phyloP scores from a whole-genome alignment of 2,329 filamentous ascomycete genomes.

The Penicillium sp. region DNA sequence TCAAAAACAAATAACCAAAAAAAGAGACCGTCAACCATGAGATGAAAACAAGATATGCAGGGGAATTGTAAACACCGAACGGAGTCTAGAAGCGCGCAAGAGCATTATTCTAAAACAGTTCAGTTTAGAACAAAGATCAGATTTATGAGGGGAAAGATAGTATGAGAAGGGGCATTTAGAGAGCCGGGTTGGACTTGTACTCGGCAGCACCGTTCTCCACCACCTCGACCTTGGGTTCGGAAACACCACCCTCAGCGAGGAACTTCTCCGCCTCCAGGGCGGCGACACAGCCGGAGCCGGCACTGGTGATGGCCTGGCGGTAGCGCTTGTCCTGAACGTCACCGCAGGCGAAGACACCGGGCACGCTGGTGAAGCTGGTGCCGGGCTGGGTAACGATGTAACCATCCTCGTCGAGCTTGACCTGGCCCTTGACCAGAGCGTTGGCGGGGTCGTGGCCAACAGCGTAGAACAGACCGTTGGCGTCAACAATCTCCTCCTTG shows the following conservation, averaged over 20 bases:
- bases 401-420: constrained; percentile 83
- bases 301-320: constrained; percentile 95
- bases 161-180: constrained; percentile 44
- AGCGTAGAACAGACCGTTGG: constrained; percentile 94
- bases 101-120: constrained; percentile 11
- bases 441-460: constrained; percentile 96
- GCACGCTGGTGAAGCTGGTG: constrained; percentile 79
- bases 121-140: constrained; percentile 1
- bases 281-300: constrained; percentile 91
- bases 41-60: constrained; percentile 12
- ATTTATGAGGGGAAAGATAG: constrained; percentile 8
- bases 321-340: constrained; percentile 99
- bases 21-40: constrained; percentile 16
- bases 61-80: constrained; percentile 13
- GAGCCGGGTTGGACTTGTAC: constrained; percentile 58
- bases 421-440: constrained; percentile 80
- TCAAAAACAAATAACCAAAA: constrained; percentile 11
- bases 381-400: constrained; percentile 90
- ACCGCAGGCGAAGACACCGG: constrained; percentile 92
- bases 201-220: not conserved
- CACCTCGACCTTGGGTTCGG: constrained; percentile 45
- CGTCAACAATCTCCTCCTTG: constrained; percentile 76
- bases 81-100: constrained; percentile 14
- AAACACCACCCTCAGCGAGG: constrained; percentile 70
- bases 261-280: constrained; percentile 95